Base-by-base conservation (phyloP, 495 filamentous ascomycete species). In the Monascus purpureus region DNA sequence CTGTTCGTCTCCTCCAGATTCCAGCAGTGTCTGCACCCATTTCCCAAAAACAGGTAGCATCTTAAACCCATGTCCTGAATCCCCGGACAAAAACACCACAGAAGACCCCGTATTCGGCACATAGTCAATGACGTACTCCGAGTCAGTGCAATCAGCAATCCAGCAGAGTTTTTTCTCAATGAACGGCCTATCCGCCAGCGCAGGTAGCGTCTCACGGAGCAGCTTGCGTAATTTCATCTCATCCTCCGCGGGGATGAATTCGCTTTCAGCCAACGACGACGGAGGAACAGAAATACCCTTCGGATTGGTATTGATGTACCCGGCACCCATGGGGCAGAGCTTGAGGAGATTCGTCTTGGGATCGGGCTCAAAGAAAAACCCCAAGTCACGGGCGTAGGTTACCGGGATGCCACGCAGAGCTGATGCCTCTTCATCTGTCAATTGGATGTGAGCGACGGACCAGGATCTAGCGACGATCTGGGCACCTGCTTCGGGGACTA, bases 331-430 rank as follows among this genome's bases (percentile, higher is more conserved):
- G 0, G 68, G 64, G 28, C 67, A 70, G 8, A 75, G 40, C 53
- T 74, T 75, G 19, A 72, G 34, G 14, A 72, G 36, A 17, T 64
- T 59, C 0, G 67, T 70, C 41, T 59, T 56, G 1, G 53, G 60
- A 40, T 72, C 68, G 0, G 70, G 69, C 39, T 73, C 69, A 32
- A 73, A 76, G 43, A 72, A 69, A 51, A 73, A 73, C 0, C 68
- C 69, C 11, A 73, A 44, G 45, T 73, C 68, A 8, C 69, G 59
- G 6, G 54, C 61, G 32, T 72, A 68, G 3, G 59, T 67, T 1
- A 71, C 63, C 0, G 72, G 68, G 28, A 73, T 69, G 12, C 65
- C 64, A 6, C 60, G 57, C 4, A 76, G 52, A 9, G 39, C 35
- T 2, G 55, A 57, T 1, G 62, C 63, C 45, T 75, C 72, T 4